These are phyloP conservation scores for Pseudoneurospora amorphoporcata DNA, from an alignment of 495 filamentous ascomycete species.

Conservation along the genomic window DNA sequence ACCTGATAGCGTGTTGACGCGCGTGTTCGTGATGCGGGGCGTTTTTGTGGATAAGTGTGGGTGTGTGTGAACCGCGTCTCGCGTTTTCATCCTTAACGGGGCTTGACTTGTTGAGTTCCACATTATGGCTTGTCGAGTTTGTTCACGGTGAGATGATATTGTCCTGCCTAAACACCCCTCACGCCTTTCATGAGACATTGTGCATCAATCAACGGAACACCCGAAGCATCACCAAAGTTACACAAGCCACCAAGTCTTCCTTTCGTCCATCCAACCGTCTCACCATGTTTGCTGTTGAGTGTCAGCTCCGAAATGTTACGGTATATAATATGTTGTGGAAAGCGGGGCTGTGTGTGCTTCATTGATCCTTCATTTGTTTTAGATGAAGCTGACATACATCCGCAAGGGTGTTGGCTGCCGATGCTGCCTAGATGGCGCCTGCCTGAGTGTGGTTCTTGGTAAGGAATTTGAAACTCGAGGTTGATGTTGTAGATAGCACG, in stretches of 20 bases:
- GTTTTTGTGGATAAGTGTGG: not conserved
- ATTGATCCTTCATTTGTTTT: not conserved
- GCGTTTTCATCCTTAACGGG: not conserved
- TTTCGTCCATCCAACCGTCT: not conserved
- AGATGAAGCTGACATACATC: not conserved
- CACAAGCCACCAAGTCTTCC: not conserved
- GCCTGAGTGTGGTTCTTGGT: not conserved
- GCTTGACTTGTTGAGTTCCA: not conserved
- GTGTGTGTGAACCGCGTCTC: not conserved
- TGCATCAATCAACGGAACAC: not conserved
- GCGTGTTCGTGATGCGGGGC: slow-evolving; percentile 7
- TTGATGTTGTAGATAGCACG: not conserved
- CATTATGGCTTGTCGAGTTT: too few relatives aligned
- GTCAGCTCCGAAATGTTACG: not conserved
- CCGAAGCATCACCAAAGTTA: not conserved
- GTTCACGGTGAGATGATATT: not conserved
- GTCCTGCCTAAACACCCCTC: not conserved
- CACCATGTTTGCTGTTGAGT: not conserved
- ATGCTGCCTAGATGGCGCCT: not conserved
- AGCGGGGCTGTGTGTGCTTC: not conserved
- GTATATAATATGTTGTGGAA: not conserved
- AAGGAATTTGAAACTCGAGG: not conserved
- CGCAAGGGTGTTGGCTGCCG: not conserved
- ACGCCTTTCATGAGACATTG: not conserved
- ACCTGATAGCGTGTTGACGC: slow-evolving; percentile 9